phyloP scores from a whole-genome alignment of 2,329 filamentous ascomycete species.

The Colletotrichum melonis region DNA sequence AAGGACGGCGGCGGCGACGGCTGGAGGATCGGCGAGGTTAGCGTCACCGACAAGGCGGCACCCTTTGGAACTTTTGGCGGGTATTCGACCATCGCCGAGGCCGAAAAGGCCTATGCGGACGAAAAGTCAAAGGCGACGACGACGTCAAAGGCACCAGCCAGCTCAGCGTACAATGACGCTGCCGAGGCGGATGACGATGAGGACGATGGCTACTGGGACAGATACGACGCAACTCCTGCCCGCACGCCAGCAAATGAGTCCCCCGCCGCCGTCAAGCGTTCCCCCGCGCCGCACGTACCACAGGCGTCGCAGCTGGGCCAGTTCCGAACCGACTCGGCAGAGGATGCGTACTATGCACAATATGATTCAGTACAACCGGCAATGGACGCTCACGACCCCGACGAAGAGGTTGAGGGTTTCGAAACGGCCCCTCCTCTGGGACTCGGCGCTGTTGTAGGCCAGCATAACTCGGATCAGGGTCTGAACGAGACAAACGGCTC shows the following conservation, averaged over 20 bases:
- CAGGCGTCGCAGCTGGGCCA: slow-evolving; percentile 39
- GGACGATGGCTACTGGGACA: slow-evolving; percentile 84
- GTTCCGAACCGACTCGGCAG: slow-evolving; percentile 54
- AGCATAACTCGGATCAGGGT: slow-evolving; percentile 40
- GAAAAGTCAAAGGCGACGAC: slow-evolving; percentile 40
- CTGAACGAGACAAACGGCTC: slow-evolving; percentile 51
- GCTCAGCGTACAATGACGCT: slow-evolving; percentile 32
- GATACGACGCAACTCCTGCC: slow-evolving; percentile 78
- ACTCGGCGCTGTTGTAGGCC: slow-evolving; percentile 35
- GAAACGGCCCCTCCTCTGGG: slow-evolving; percentile 49
- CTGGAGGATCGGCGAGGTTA: slow-evolving; percentile 80
- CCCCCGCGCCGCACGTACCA: slow-evolving; percentile 65
- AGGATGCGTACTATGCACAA: slow-evolving; percentile 80
- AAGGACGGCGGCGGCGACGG: slow-evolving; percentile 69
- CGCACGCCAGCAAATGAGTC: slow-evolving; percentile 53
- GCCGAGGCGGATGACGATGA: slow-evolving; percentile 64
- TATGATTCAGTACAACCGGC: slow-evolving; percentile 84
- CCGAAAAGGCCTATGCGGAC: slow-evolving; percentile 66
- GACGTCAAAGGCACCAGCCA: slow-evolving; percentile 26
- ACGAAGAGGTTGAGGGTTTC: slow-evolving; percentile 65
- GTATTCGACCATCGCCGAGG: slow-evolving; percentile 64
- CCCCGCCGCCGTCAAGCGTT: slow-evolving; percentile 68
- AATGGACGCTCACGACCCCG: slow-evolving; percentile 84
- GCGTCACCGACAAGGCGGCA: slow-evolving; percentile 65
- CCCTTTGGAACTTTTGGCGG: slow-evolving; percentile 68